Percentiles rank a stretch among this genome's conserved stretches.
phyloP scores from a whole-genome alignment of 2,329 filamentous ascomycete genomes.

The Byssoonygena ceratinophila region DNA sequence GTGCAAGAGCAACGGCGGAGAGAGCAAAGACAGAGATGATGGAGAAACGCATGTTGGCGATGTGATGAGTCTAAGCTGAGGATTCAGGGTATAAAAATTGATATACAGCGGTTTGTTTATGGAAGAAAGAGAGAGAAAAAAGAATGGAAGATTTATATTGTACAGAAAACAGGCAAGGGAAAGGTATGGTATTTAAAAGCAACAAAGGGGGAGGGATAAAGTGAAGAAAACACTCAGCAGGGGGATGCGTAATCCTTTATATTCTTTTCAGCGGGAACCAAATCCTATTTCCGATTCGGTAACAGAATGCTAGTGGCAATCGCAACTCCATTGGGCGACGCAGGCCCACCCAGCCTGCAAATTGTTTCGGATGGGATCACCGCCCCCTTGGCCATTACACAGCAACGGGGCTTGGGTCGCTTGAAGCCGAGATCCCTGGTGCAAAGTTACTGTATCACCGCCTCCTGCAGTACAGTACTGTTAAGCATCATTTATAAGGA shows the following conservation, averaged over 20 bases:
- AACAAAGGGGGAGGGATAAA: background rate
- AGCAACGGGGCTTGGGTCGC: background rate
- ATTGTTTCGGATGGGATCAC: constrained; percentile 8
- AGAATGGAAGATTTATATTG: background rate
- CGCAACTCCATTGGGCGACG: constrained; percentile 1
- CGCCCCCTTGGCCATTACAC: constrained; percentile 1
- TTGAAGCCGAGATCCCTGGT: background rate
- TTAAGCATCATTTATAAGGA: too few relatives aligned
- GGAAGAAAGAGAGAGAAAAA: background rate
- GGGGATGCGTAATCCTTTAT: constrained; percentile 12
- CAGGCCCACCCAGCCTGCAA: background rate
- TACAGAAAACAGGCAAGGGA: background rate
- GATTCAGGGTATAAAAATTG: too few relatives aligned
- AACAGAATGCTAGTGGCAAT: constrained; percentile 1
- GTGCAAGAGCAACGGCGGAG: constrained; percentile 15
- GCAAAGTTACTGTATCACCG: background rate
- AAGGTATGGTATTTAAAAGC: background rate
- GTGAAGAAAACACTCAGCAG: background rate
- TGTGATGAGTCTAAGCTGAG: background rate
- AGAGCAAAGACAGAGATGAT: constrained; percentile 16
- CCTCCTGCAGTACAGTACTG: background rate
- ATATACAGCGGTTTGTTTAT: background rate
- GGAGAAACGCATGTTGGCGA: constrained; percentile 17
- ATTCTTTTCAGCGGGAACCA: background rate
- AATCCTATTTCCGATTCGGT: background rate